A percentile compares a stretch with the other conserved stretches of the same genome.
phyloP scores from a whole-genome alignment of 139 green algal species.

The Mychonastes homosphaera region DNA sequence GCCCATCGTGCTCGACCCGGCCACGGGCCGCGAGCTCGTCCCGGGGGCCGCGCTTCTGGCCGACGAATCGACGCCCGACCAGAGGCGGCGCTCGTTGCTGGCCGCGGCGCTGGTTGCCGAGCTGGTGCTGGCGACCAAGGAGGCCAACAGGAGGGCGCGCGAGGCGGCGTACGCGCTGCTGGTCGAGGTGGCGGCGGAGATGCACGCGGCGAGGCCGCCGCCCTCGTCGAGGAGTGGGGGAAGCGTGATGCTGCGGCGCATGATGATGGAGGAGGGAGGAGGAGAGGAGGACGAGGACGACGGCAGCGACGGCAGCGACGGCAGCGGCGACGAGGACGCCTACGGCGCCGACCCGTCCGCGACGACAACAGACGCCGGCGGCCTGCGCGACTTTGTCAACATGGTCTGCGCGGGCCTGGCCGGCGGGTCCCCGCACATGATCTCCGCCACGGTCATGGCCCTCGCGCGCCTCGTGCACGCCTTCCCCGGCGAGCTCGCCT shows the following conservation, averaged over 20 bases:
- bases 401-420: slow-evolving; percentile 75
- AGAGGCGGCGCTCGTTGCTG: slow-evolving; percentile 5
- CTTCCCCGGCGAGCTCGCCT: slow-evolving; percentile 58
- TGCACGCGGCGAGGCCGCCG: slow-evolving; percentile 36
- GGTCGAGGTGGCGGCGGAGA: slow-evolving; percentile 46
- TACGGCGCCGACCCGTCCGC: neutral
- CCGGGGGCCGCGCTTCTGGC: neutral
- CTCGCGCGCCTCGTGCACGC: slow-evolving; percentile 87
- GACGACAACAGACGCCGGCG: slow-evolving; percentile 24
- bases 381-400: slow-evolving; percentile 59
- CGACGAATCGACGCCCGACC: neutral
- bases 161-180: slow-evolving; percentile 77
- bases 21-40: slow-evolving; percentile 4
- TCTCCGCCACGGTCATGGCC: slow-evolving; percentile 69
- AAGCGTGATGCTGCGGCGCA: neutral
- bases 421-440: slow-evolving; percentile 66
- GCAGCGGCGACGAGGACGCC: slow-evolving; percentile 11
- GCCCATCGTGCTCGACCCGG: slow-evolving; percentile 28
- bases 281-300: neutral
- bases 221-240: too few species aligned
- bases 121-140: slow-evolving; percentile 89
- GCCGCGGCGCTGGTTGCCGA: slow-evolving; percentile 62
- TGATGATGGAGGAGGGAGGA: neutral
- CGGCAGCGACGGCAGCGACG: slow-evolving; percentile 7
- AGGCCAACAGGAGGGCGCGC: slow-evolving; percentile 78